Percentiles rank a stretch among this genome's conserved stretches.
Conservation (phyloP, 371 early-diverging fungal species). For the Mucor plumbeus region DNA sequence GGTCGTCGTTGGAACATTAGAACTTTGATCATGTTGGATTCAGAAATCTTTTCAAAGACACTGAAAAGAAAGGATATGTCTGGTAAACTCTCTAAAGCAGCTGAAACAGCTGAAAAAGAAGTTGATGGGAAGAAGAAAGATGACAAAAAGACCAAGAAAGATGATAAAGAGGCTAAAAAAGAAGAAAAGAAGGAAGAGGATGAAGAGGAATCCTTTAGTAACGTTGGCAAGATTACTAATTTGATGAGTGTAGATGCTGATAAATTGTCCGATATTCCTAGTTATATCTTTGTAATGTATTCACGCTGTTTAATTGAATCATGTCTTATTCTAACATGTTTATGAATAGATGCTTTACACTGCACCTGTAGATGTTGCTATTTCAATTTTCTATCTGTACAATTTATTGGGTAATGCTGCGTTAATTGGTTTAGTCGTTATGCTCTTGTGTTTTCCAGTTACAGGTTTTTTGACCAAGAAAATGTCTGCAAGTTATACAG, state of each 20-base stretch:
- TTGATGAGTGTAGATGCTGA: conserved; percentile 82
- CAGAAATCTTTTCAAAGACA: conserved; percentile 58
- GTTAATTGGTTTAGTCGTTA: conserved; percentile 53
- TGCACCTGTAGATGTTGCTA: conserved; percentile 57
- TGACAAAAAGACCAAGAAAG: conserved; percentile 3
- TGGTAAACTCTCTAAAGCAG: conserved; percentile 34
- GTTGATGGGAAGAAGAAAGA: conserved; percentile 17
- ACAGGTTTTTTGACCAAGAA: conserved; percentile 52
- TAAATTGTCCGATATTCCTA: conserved; percentile 47
- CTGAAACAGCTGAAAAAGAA: background rate
- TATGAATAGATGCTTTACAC: conserved; percentile 45
- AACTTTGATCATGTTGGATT: conserved; percentile 50
- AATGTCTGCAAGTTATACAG: conserved; percentile 26
- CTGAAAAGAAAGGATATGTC: conserved; percentile 56
- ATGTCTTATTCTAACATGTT: background rate
- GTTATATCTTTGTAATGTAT: conserved; percentile 46
- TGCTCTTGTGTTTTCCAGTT: conserved; percentile 63
- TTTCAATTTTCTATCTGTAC: conserved; percentile 56
- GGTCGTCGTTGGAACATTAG: conserved; percentile 58
- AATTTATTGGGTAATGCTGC: conserved; percentile 56
- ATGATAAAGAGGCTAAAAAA: conserved; percentile 11
- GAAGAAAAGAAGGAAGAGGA: conserved; percentile 22
- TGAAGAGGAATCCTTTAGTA: conserved; percentile 29
- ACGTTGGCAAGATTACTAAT: conserved; percentile 79
- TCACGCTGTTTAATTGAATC: too few species aligned